phyloP scores from a whole-genome alignment of 1,284 basidiomycete genomes.

The Puccinia coronata region DNA sequence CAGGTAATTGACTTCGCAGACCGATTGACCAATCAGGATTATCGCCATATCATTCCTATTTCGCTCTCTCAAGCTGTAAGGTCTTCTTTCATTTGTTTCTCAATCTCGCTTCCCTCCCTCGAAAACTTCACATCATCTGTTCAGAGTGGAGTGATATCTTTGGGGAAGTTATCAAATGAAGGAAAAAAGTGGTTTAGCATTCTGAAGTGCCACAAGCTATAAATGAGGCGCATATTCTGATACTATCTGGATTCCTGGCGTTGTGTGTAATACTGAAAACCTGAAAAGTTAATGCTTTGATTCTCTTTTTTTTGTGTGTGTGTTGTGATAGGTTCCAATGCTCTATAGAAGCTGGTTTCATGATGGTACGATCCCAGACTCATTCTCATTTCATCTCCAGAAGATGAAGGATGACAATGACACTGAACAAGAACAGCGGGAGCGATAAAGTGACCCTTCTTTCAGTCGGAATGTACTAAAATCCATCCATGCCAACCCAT shows the following conservation, averaged over 20 bases:
- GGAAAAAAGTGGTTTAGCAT: no score
- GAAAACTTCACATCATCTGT: not conserved
- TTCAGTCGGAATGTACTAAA: not conserved
- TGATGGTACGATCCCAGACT: constrained; percentile 46
- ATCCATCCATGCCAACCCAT: not conserved
- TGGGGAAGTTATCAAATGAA: not conserved
- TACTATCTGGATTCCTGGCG: no score
- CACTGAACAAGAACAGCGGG: constrained; percentile 2
- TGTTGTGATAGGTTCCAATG: constrained; percentile 31
- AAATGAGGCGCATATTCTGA: no score
- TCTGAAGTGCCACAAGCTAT: no score
- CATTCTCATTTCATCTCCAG: constrained; percentile 6
- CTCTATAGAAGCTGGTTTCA: constrained; percentile 44
- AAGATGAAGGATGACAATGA: constrained; percentile 23
- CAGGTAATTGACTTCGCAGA: constrained; percentile 22
- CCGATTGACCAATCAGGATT: not conserved
- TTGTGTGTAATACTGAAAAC: no score
- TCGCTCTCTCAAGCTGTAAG: constrained; percentile 32
- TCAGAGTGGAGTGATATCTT: not conserved
- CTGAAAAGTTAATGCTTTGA: not conserved
- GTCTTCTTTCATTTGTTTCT: not conserved
- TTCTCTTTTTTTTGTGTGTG: not conserved
- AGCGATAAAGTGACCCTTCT: not conserved
- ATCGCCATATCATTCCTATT: not conserved
- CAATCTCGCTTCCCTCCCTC: not conserved